A percentile compares a stretch with the other conserved stretches of the same genome.
Conservation (phyloP, 2,329 filamentous ascomycete genomes). For the Aspergillus arachidicola region DNA sequence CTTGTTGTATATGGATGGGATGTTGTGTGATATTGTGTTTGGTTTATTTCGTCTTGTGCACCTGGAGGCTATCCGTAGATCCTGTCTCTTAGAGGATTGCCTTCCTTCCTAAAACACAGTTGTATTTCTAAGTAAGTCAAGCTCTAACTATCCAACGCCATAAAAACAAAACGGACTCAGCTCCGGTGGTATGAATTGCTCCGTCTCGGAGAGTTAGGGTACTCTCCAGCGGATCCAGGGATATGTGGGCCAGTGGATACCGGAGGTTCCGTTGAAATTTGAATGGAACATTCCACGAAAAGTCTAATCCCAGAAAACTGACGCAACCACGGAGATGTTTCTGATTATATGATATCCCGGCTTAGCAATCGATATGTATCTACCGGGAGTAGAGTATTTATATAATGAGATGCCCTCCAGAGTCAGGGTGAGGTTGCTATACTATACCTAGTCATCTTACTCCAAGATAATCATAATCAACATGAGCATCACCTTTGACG, state of each 20-base stretch:
- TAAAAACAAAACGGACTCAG: not conserved
- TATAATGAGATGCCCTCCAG: not conserved
- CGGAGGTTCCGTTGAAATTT: not conserved
- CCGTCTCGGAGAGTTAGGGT: conserved; percentile 4
- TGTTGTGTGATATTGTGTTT: not conserved
- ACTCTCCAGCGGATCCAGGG: not conserved
- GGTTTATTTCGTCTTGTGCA: too few species aligned
- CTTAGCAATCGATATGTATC: not conserved
- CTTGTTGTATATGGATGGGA: not conserved
- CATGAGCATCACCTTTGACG: conserved; percentile 16
- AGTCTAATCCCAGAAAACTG: not conserved
- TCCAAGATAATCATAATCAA: not conserved
- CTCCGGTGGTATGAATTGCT: not conserved
- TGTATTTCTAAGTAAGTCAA: not conserved
- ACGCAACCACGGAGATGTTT: not conserved
- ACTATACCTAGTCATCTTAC: not conserved
- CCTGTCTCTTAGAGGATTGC: too few species aligned
- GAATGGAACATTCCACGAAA: not conserved
- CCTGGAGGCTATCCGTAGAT: too few species aligned
- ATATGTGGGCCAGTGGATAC: not conserved
- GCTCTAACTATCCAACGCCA: not conserved
- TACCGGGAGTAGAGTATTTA: not conserved
- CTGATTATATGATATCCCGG: not conserved
- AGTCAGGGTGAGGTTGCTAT: not conserved
- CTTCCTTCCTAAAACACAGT: too few species aligned